phyloP scores from a whole-genome alignment of 257 asterid genomes.

The Solanum tarapatanum region DNA sequence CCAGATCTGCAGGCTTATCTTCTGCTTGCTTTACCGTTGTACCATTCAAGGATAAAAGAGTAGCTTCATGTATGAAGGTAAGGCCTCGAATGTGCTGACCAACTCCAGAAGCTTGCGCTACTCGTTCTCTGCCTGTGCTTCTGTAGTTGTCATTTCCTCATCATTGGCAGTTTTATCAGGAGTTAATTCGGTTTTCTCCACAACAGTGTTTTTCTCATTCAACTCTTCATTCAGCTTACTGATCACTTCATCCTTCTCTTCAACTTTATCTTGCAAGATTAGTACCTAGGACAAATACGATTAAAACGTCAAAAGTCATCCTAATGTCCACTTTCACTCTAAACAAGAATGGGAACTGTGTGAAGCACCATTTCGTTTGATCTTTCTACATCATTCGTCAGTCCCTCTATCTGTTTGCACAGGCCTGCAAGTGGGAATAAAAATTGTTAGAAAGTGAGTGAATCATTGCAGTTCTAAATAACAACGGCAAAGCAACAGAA shows the following conservation, averaged over 20 bases:
- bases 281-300: constrained; percentile 35
- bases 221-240: constrained; percentile 33
- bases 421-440: constrained; percentile 41
- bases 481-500: background rate
- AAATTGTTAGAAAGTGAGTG: background rate
- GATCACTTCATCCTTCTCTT: constrained; percentile 54
- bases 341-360: background rate
- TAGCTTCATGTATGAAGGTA: background rate
- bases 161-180: constrained; percentile 11
- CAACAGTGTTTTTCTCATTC: constrained; percentile 20
- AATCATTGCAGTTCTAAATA: background rate
- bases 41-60: background rate
- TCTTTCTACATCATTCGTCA: constrained; percentile 64
- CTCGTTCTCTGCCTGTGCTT: constrained; percentile 23
- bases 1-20: background rate
- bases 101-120: background rate
- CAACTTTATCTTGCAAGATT: constrained; percentile 72
- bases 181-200: constrained; percentile 25
- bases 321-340: background rate
- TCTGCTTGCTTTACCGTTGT: background rate
- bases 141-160: constrained; percentile 18
- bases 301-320: background rate
- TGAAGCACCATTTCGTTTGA: constrained; percentile 76
- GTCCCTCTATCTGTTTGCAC: constrained; percentile 67
- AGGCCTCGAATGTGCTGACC: background rate